Evolutionary conservation across 1,139 yeast species (phyloP).

Genomic region (Yamadazyma membranifaciens): DNA sequence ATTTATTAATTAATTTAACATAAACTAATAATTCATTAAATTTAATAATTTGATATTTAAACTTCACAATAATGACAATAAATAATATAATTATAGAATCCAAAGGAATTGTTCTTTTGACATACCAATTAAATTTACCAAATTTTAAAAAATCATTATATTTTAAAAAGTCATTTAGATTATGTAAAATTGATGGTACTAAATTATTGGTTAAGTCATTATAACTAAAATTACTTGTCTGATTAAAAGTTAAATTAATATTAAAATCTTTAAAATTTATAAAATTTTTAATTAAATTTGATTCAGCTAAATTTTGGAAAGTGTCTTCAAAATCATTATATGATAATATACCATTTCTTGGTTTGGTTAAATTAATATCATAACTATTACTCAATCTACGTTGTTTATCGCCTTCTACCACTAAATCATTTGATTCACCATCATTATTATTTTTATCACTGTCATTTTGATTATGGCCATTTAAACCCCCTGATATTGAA

Average conservation of each 20-base stretch:
- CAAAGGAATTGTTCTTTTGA: conserved; percentile 56
- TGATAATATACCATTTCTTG: conserved; percentile 28
- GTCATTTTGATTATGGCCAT: background rate
- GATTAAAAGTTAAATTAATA: conserved; percentile 35
- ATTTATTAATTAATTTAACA: conserved; percentile 42
- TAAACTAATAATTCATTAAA: conserved; percentile 32
- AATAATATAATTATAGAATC: conserved; percentile 57
- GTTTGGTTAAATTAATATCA: conserved; percentile 17
- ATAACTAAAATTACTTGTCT: conserved; percentile 38
- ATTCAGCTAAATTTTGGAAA: conserved; percentile 39
- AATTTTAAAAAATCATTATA: conserved; percentile 48
- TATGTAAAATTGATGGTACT: conserved; percentile 58
- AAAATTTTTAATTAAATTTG: conserved; percentile 37
- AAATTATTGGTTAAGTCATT: conserved; percentile 52
- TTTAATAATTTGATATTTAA: conserved; percentile 44
- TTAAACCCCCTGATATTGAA: background rate
- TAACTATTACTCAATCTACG: conserved; percentile 8
- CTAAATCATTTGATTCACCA: conserved; percentile 3
- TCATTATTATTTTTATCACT: conserved; percentile 11
- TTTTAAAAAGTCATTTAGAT: conserved; percentile 51
- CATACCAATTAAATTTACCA: conserved; percentile 59
- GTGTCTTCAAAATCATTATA: conserved; percentile 43
- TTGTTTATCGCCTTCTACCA: background rate
- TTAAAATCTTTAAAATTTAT: conserved; percentile 27
- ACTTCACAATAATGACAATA: conserved; percentile 52